Conservation (phyloP, 768 basidiomycete genomes). For the Paxillus involutus region DNA sequence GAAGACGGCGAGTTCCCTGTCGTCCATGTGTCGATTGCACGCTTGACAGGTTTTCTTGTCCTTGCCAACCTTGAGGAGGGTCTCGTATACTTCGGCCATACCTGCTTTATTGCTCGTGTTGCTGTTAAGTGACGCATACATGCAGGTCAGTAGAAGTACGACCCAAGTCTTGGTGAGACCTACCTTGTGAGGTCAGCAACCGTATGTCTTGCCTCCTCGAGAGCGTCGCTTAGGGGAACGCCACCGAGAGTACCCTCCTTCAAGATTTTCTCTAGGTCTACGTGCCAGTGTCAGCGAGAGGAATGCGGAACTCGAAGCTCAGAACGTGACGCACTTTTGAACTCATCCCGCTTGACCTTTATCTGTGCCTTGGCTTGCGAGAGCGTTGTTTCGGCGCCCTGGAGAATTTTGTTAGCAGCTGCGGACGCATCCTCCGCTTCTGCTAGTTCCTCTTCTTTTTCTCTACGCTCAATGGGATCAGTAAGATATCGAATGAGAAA, state of each 20-base stretch:
- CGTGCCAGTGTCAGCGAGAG: background rate
- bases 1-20: slow-evolving; percentile 54
- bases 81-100: slow-evolving; percentile 50
- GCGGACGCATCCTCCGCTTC: slow-evolving; percentile 33
- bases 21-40: slow-evolving; percentile 70
- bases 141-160: background rate
- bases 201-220: slow-evolving; percentile 36
- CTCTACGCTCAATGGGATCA: slow-evolving; percentile 39
- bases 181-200: slow-evolving; percentile 23
- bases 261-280: slow-evolving; percentile 44
- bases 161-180: background rate
- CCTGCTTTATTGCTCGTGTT: slow-evolving; percentile 27
- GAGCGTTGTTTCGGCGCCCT: slow-evolving; percentile 62
- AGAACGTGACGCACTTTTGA: slow-evolving; percentile 49
- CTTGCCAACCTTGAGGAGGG: slow-evolving; percentile 56
- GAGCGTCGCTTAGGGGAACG: slow-evolving; percentile 43
- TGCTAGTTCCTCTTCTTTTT: slow-evolving; percentile 62
- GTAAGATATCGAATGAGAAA: background rate
- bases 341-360: slow-evolving; percentile 58
- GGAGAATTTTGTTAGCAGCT: slow-evolving; percentile 54
- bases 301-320: background rate
- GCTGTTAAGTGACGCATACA: slow-evolving; percentile 9
- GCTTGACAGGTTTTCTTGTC: slow-evolving; percentile 69
- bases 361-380: slow-evolving; percentile 60
- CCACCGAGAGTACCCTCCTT: slow-evolving; percentile 40